These are phyloP conservation scores for Halteria grandinella DNA, from an alignment of 73 alveolate species.

Conservation along the genomic window DNA sequence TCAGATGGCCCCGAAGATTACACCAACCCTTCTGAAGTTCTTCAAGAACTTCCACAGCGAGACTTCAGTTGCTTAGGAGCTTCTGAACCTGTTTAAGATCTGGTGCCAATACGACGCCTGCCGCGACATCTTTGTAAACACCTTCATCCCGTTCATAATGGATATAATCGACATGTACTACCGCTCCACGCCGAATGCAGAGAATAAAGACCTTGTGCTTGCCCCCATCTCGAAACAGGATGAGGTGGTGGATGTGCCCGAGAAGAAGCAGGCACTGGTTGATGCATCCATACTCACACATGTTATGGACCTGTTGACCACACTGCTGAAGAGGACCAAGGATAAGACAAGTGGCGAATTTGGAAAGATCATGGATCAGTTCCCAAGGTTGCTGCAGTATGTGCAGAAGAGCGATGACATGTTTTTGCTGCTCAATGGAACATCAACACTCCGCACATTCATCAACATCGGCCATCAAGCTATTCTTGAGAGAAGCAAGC, in stretches of 20 bases:
- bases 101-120: conserved; percentile 82
- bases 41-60: conserved; percentile 78
- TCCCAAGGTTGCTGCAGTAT: conserved; percentile 59
- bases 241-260: no score
- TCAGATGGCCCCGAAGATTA: conserved; percentile 73
- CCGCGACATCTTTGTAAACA: conserved; percentile 65
- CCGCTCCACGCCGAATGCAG: conserved; percentile 25
- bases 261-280: conserved; percentile 52
- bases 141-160: conserved; percentile 85
- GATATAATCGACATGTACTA: conserved; percentile 66
- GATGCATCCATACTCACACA: conserved; percentile 54
- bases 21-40: conserved; percentile 72
- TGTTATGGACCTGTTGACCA: conserved; percentile 58
- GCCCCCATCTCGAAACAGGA: no score
- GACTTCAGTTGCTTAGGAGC: conserved; percentile 68
- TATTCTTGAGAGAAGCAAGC: conserved; percentile 58
- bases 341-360: conserved; percentile 33
- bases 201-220: conserved; percentile 16
- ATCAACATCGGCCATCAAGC: conserved; percentile 74
- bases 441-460: conserved; percentile 80
- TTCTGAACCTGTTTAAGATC: conserved; percentile 80
- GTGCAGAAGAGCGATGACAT: conserved; percentile 65
- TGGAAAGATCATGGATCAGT: conserved; percentile 39
- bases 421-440: conserved; percentile 66
- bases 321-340: conserved; percentile 58